A percentile compares a stretch with the other conserved stretches of the same genome.
Evolutionary conservation across 345 rosid genomes (phyloP).

Genomic region (Citrus reticulata): DNA sequence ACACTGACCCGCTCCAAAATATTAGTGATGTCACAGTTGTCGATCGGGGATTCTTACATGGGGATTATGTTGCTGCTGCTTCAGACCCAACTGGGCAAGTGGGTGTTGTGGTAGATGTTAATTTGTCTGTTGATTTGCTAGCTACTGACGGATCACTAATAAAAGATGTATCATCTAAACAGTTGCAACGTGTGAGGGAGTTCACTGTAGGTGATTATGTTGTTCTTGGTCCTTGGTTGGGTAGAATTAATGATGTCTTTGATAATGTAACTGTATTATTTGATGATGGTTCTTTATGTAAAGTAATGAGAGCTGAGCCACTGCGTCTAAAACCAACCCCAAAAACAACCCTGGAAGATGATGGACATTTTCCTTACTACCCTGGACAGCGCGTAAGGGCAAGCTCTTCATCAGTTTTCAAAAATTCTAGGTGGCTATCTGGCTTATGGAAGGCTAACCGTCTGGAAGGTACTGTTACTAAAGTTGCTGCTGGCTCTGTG

Average conservation of each 20-base stretch:
- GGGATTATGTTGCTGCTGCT: slow-evolving; percentile 86
- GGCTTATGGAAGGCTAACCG: slow-evolving; percentile 89
- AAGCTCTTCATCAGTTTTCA: slow-evolving; percentile 76
- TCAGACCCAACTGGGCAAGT: slow-evolving; percentile 84
- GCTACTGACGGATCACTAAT: slow-evolving; percentile 62
- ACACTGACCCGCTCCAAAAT: slow-evolving; percentile 65
- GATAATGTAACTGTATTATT: slow-evolving; percentile 91
- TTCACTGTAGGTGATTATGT: slow-evolving; percentile 85
- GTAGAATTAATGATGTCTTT: slow-evolving; percentile 85
- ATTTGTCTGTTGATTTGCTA: slow-evolving; percentile 67
- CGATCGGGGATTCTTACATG: slow-evolving; percentile 90
- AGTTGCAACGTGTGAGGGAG: slow-evolving; percentile 85
- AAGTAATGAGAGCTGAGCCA: slow-evolving; percentile 84
- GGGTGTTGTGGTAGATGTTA: slow-evolving; percentile 80
- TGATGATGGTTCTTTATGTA: slow-evolving; percentile 95
- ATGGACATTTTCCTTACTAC: slow-evolving; percentile 73
- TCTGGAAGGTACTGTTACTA: slow-evolving; percentile 90
- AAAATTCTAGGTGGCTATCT: slow-evolving; percentile 74
- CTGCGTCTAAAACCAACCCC: slow-evolving; percentile 65
- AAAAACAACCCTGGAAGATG: slow-evolving; percentile 77
- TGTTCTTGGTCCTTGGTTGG: slow-evolving; percentile 90
- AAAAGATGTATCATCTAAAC: slow-evolving; percentile 61
- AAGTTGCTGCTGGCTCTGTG: slow-evolving; percentile 79
- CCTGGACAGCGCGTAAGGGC: slow-evolving; percentile 97
- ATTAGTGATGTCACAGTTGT: slow-evolving; percentile 54